phyloP scores from a whole-genome alignment of 176 grass and related monocot species.

The Lolium rigidum region DNA sequence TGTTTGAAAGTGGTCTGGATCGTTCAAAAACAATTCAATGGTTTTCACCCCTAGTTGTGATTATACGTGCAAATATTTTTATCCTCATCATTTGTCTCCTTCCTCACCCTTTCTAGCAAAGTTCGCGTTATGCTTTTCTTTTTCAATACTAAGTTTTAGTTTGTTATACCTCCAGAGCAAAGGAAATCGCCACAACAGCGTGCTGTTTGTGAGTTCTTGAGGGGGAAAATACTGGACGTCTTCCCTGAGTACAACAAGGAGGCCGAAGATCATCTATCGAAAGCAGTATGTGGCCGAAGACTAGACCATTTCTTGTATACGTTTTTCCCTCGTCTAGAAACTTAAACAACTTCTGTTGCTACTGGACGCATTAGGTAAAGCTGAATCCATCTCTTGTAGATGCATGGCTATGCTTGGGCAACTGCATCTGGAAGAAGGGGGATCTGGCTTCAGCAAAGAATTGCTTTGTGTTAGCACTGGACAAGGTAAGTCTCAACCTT shows the following conservation, averaged over 20 bases:
- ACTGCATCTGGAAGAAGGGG: constrained; percentile 99
- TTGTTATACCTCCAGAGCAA: constrained; percentile 58
- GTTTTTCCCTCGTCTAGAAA: constrained; percentile 15
- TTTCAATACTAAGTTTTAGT: constrained; percentile 25
- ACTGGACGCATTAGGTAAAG: constrained; percentile 80
- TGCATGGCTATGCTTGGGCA: constrained; percentile 92
- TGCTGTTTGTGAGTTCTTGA: constrained; percentile 88
- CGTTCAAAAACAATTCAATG: not conserved
- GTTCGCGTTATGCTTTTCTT: not conserved
- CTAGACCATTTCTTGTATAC: constrained; percentile 38
- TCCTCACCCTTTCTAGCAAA: not conserved
- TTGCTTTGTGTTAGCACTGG: constrained; percentile 77
- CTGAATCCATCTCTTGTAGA: constrained; percentile 95
- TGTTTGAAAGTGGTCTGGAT: not conserved
- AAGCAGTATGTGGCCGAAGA: constrained; percentile 74
- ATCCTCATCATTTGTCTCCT: not conserved
- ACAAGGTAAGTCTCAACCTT: constrained; percentile 71
- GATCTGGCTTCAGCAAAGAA: constrained; percentile 85
- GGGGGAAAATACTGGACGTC: constrained; percentile 86
- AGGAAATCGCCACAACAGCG: constrained; percentile 77
- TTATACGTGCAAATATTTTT: not conserved
- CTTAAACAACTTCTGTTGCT: constrained; percentile 41
- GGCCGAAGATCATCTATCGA: constrained; percentile 98
- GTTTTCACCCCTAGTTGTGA: not conserved
- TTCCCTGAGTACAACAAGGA: constrained; percentile 92